phyloP scores from a whole-genome alignment of 208 protist species.

The Porcisia deanei region DNA sequence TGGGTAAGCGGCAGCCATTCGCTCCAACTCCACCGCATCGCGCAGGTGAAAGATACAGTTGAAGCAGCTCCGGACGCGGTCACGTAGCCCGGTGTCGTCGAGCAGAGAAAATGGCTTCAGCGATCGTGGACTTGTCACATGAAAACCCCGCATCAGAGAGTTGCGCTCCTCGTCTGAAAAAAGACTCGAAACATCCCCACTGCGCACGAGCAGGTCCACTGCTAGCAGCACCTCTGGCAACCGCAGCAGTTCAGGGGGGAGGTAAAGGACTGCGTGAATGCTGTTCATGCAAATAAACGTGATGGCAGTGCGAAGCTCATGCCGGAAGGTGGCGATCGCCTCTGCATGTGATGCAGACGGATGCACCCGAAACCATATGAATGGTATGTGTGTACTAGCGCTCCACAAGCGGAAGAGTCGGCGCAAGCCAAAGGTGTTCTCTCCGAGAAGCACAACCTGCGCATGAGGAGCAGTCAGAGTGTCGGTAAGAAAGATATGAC shows the following conservation, averaged over 20 bases:
- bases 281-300: constrained; percentile 49
- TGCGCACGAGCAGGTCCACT: constrained; percentile 63
- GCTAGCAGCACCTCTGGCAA: constrained; percentile 42
- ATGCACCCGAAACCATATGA: constrained; percentile 54
- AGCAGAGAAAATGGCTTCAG: constrained; percentile 34
- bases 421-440: constrained; percentile 46
- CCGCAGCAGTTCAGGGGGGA: constrained; percentile 52
- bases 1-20: constrained; percentile 42
- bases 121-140: constrained; percentile 23
- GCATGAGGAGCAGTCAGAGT: constrained; percentile 32
- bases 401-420: constrained; percentile 66
- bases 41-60: constrained; percentile 59
- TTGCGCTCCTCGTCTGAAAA: constrained; percentile 67
- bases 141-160: constrained; percentile 38
- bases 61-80: constrained; percentile 56
- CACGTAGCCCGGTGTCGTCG: constrained; percentile 56
- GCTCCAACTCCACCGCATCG: constrained; percentile 36
- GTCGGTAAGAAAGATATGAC: constrained; percentile 25
- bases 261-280: constrained; percentile 51
- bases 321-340: constrained; percentile 37
- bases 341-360: constrained; percentile 10
- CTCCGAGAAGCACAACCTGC: constrained; percentile 56
- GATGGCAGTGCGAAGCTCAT: constrained; percentile 58
- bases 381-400: constrained; percentile 39
- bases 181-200: constrained; percentile 67